A percentile compares a stretch with the other conserved stretches of the same genome.
phyloP scores from a whole-genome alignment of 768 basidiomycete species.

The Cystobasidium onofrii region DNA sequence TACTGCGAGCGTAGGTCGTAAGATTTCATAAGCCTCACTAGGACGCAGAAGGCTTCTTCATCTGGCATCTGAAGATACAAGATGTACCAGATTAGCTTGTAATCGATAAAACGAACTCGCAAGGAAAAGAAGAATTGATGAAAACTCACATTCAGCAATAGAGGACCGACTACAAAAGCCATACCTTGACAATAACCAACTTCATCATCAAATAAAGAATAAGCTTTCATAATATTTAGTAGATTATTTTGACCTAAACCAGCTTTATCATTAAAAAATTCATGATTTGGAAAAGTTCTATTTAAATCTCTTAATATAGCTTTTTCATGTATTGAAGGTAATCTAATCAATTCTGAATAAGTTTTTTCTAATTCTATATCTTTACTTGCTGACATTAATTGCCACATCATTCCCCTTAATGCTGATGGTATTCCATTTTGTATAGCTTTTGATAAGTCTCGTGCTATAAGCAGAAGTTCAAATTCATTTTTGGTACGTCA shows the following conservation, averaged over 20 bases:
- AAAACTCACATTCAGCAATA: conserved; percentile 69
- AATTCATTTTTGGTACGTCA: not conserved
- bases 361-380: conserved; percentile 72
- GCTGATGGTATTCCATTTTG: conserved; percentile 82
- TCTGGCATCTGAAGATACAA: conserved; percentile 89
- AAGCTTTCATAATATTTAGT: conserved; percentile 96
- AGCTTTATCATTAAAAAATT: conserved; percentile 86
- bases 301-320: conserved; percentile 77
- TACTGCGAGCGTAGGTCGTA: conserved; percentile 95
- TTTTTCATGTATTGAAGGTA: conserved; percentile 81
- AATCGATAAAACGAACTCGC: no score
- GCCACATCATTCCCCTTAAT: conserved; percentile 90
- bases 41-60: conserved; percentile 92
- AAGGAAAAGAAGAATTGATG: no score
- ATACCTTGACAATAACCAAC: conserved; percentile 98
- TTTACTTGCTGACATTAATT: conserved; percentile 90
- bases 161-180: conserved; percentile 88
- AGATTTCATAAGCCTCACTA: conserved; percentile 89
- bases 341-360: conserved; percentile 74
- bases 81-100: no score
- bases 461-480: conserved; percentile 46
- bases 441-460: conserved; percentile 76
- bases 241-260: conserved; percentile 95
- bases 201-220: conserved; percentile 75
- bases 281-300: conserved; percentile 93